A percentile compares a stretch with the other conserved stretches of the same genome.
Conservation (phyloP, 108 stramenopile species). For the Fragilariopsis cylindrus region DNA sequence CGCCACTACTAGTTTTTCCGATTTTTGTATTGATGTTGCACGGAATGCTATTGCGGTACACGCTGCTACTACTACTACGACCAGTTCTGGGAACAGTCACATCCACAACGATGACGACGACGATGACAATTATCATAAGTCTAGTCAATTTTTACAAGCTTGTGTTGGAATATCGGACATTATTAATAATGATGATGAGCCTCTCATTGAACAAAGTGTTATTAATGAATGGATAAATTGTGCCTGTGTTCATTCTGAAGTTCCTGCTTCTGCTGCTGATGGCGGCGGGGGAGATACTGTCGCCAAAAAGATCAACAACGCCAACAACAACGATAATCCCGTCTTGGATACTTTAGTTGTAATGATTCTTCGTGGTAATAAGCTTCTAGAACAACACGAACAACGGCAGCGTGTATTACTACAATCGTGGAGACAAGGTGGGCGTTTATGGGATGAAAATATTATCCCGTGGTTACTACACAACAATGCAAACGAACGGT, state of each 20-base stretch:
- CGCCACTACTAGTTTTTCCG: slow-evolving; percentile 31
- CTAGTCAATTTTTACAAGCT: slow-evolving; percentile 37
- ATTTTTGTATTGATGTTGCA: slow-evolving; percentile 52
- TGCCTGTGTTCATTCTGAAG: slow-evolving; percentile 30
- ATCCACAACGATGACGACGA: not conserved
- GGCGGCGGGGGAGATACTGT: no score
- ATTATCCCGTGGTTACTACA: slow-evolving; percentile 32
- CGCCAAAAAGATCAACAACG: not conserved
- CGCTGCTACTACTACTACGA: not conserved
- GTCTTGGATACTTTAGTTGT: slow-evolving; percentile 51
- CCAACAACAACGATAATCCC: slow-evolving; percentile 24
- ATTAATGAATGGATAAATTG: slow-evolving; percentile 44
- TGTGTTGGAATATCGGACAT: slow-evolving; percentile 47
- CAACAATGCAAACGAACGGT: not conserved
- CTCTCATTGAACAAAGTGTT: slow-evolving; percentile 39
- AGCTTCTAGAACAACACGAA: not conserved
- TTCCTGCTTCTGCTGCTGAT: not conserved
- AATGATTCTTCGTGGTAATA: slow-evolving; percentile 15
- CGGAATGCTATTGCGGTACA: slow-evolving; percentile 32
- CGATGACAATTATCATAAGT: not conserved
- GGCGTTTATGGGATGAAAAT: slow-evolving; percentile 42
- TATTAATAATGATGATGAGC: slow-evolving; percentile 10
- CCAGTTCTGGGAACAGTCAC: no score
- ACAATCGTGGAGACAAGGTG: slow-evolving; percentile 61
- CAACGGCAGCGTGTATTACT: slow-evolving; percentile 30